These are phyloP conservation scores for Pseudodiploospora longispora DNA, from an alignment of 2,329 filamentous ascomycete genomes.

Conservation along the genomic window DNA sequence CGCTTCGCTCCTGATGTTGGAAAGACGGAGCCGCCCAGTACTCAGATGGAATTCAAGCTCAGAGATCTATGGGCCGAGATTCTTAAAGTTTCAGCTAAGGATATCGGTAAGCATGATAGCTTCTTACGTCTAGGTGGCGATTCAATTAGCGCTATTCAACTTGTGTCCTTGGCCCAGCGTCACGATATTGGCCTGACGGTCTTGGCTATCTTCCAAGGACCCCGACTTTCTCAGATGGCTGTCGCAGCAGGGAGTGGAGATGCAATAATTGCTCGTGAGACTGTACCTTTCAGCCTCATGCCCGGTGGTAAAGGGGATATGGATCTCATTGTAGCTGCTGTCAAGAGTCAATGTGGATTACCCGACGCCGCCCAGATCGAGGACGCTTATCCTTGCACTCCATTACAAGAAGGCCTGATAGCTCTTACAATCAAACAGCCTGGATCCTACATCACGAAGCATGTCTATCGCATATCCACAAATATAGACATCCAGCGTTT, in stretches of 20 bases:
- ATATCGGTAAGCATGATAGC: neutral
- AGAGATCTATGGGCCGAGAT: neutral
- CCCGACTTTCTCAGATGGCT: neutral
- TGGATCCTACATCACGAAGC: neutral
- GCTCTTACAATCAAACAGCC: neutral
- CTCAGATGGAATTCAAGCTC: neutral
- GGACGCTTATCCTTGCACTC: neutral
- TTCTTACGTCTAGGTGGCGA: neutral
- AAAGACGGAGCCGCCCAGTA: neutral
- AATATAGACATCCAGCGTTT: constrained; percentile 15
- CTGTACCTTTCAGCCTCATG: constrained; percentile 2
- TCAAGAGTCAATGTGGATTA: neutral
- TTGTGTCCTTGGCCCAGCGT: neutral
- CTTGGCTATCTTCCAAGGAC: neutral
- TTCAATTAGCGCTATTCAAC: neutral
- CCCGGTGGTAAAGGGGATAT: neutral
- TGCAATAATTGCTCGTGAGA: neutral
- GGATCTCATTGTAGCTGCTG: neutral
- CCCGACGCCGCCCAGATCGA: neutral
- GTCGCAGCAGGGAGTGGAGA: too few relatives aligned
- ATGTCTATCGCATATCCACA: neutral
- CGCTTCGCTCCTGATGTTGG: neutral
- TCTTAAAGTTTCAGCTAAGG: neutral
- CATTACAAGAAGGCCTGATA: neutral
- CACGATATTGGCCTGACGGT: neutral